phyloP scores from a whole-genome alignment of 176 grass and related monocot genomes.

The Musa beccarii region DNA sequence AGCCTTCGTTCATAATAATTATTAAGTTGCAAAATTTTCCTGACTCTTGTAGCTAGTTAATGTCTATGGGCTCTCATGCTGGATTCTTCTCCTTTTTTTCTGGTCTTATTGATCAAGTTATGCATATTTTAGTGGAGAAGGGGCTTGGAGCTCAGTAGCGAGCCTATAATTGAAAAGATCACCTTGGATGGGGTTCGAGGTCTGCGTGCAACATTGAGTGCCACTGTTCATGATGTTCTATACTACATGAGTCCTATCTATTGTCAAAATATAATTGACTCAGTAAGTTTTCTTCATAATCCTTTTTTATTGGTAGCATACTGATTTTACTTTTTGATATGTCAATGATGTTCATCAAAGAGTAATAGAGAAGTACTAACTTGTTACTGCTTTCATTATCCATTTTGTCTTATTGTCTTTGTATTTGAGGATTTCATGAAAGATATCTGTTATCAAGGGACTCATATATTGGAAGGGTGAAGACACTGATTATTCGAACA shows the following conservation, averaged over 20 bases:
- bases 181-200: conserved; percentile 93
- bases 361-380: not conserved
- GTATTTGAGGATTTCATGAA: too few species aligned
- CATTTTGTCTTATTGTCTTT: too few species aligned
- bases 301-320: not conserved
- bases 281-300: conserved; percentile 46
- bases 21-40: not conserved
- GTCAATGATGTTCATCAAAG: not conserved
- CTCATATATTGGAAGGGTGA: too few species aligned
- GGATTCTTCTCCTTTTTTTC: not conserved
- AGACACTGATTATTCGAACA: too few species aligned
- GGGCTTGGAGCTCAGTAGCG: conserved; percentile 67
- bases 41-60: too few species aligned
- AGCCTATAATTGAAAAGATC: conserved; percentile 80
- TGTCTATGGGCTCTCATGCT: not conserved
- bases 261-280: conserved; percentile 95
- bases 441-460: too few species aligned
- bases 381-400: too few species aligned
- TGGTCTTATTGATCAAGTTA: not conserved
- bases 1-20: not conserved
- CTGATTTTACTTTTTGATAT: not conserved
- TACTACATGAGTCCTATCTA: conserved; percentile 99
- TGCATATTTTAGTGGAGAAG: conserved; percentile 62
- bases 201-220: conserved; percentile 70
- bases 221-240: conserved; percentile 96